Conservation (phyloP, 345 rosid genomes). For the Linum tenue region DNA sequence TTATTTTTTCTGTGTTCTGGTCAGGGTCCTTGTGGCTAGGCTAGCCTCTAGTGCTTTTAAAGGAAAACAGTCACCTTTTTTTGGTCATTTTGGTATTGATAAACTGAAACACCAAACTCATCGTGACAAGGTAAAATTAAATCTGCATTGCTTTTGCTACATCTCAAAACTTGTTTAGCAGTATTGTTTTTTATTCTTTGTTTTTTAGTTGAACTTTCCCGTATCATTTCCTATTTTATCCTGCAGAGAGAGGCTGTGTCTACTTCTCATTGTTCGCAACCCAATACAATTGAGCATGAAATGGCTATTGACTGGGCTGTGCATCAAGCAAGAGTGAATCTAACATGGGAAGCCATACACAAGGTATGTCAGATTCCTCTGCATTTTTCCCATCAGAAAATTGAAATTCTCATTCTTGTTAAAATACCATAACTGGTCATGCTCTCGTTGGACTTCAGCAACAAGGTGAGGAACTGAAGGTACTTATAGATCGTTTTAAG, state of each 20-base stretch:
- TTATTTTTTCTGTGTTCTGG: not conserved
- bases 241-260: conserved; percentile 70
- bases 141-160: conserved; percentile 5
- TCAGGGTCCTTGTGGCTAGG: conserved; percentile 74
- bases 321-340: conserved; percentile 38
- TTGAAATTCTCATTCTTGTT: conserved; percentile 4
- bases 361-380: conserved; percentile 31
- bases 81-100: conserved; percentile 55
- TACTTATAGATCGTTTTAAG: conserved; percentile 34
- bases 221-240: not conserved
- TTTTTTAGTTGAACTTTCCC: too few relatives aligned
- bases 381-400: not conserved
- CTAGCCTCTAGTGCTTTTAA: conserved; percentile 39
- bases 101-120: conserved; percentile 34
- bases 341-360: conserved; percentile 22
- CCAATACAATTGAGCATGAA: conserved; percentile 75
- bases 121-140: conserved; percentile 44
- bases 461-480: conserved; percentile 44
- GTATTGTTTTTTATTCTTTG: not conserved
- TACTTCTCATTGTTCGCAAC: conserved; percentile 86
- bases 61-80: conserved; percentile 38
- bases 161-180: not conserved
- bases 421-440: conserved; percentile 3
- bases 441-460: conserved; percentile 25
- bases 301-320: conserved; percentile 84